Evolutionary conservation across 345 rosid genomes (phyloP).

Genomic region (Diplotaxis tenuifolia): DNA sequence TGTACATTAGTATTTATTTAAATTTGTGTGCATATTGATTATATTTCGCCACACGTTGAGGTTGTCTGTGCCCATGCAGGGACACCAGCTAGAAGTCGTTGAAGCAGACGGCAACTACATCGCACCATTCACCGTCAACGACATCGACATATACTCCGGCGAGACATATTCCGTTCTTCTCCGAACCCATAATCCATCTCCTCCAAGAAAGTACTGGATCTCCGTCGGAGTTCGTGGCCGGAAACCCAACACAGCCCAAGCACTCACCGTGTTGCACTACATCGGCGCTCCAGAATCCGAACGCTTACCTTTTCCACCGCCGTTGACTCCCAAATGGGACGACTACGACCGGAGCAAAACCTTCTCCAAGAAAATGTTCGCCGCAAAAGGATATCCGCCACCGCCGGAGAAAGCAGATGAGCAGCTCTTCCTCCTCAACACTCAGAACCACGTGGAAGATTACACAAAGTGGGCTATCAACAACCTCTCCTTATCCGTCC

Average conservation of each 20-base stretch:
- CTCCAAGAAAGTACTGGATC: conserved; percentile 53
- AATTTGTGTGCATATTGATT: too few relatives aligned
- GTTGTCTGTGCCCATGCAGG: conserved; percentile 33
- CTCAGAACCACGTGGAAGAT: conserved; percentile 51
- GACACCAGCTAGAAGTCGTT: conserved; percentile 63
- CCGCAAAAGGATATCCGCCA: conserved; percentile 41
- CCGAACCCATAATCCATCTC: conserved; percentile 41
- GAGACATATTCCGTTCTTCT: conserved; percentile 75
- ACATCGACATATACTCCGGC: conserved; percentile 74
- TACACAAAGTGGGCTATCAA: conserved; percentile 65
- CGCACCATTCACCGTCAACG: conserved; percentile 51
- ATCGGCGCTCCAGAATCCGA: conserved; percentile 35
- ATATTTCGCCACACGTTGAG: neutral
- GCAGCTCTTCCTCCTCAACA: conserved; percentile 58
- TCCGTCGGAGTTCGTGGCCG: conserved; percentile 63
- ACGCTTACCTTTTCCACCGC: conserved; percentile 48
- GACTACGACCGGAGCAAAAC: conserved; percentile 51
- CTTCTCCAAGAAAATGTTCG: conserved; percentile 42
- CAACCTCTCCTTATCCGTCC: conserved; percentile 55
- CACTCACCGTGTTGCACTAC: conserved; percentile 55
- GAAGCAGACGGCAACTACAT: conserved; percentile 90
- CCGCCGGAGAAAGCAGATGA: conserved; percentile 45
- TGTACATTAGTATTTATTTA: too few relatives aligned
- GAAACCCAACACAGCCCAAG: conserved; percentile 56
- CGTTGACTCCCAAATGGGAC: conserved; percentile 58